Base-by-base conservation (phyloP, 2,329 filamentous ascomycete genomes). In the Reticulascus tulasneorum region DNA sequence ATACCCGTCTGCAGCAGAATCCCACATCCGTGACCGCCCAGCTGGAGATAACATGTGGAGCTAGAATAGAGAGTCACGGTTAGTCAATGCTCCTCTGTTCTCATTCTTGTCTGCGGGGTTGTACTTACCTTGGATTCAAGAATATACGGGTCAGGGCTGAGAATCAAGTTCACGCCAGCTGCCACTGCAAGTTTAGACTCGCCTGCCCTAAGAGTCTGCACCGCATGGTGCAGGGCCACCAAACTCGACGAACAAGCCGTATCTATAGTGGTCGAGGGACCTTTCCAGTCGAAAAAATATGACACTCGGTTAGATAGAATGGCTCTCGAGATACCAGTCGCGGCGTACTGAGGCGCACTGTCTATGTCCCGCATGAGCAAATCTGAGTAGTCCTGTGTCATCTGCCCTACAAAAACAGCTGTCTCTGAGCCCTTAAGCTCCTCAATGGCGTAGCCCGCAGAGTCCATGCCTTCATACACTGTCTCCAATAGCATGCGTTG, bases 1-100 rank as follows among this genome's bases (percentile, higher is more conserved):
- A 45, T 75, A 76, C 2, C 71, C 74, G 44, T 74, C 55, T 0
- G 69, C 74, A 3, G 49, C 50, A 3, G 49, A 54, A 43, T 69
- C 64, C 55, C 60, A 71, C 54, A 63, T 65, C 7, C 51, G 50
- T 31, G 49, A 60, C 11, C 51, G 45, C 9, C 59, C 56, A 2
- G 47, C 54, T 0, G 62, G 55, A 5, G 60, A 62, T 6, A 69
- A 46, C 54, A 67, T 59, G 16, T 60, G 46, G 11, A 59, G 44
- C 38, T 32, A n/a, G n/a, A n/a, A n/a, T n/a, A n/a, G 53, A 1
- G 60, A 63, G 37, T 66, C 60, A 36, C n/a, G n/a, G n/a, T n/a
- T n/a, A n/a, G n/a, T n/a, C n/a, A n/a, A n/a, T n/a, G n/a, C n/a
- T n/a, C n/a, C n/a, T n/a, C n/a, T n/a, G n/a, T n/a, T n/a, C n/a